Base-by-base conservation (phyloP, 345 rosid species). In the Eucalyptus pauciflora region DNA sequence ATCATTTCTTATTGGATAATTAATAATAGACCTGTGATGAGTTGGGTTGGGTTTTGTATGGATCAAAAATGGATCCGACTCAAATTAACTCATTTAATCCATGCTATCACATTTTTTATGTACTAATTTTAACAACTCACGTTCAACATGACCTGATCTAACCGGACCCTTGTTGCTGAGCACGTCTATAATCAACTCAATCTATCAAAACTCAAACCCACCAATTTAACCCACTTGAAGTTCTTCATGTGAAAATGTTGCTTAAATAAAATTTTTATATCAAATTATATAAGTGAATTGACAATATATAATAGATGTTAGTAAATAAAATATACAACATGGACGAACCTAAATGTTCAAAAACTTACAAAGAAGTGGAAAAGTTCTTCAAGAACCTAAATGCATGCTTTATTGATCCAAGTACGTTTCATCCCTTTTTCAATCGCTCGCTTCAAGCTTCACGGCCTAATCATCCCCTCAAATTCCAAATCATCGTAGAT, bases 21-120 rank as follows among this genome's bases (percentile, higher is more conserved):
- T 29, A 62, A 62, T 7, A 2, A 4, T 2, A 18, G 4, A 33
- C 7, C 2, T 2, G 1, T 69, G 11, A 11, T 37, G 25, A 33
- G 25, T 33, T 12, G 2, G 5, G 13, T 17, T 7, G 7, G 25
- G 13, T 33, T 71, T 33, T 18, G 11, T 71, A 37, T 37, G 45
- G 13, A 18, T 71, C 2, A 2, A 33, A 69, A 69, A 31, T 69
- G 27, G 4, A 4, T 37, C 25, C 2, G 1, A 5, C 13, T 37
- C 46, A 18, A 33, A 71, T 71, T 37, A 6, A 71, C 46, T 37
- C 45, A 3, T 37, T 71, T 9, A 18, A 71, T 71, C 4, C 11
- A 0, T 33, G 41, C n/a, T 31, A 18, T 18, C 20, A 51, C 54
- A 51, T 51, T n/a, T 64, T 64, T n/a, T 6, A 64, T 64, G 37